Evolutionary conservation across 805 yeast species (phyloP), one percentile per base, ranked within the genome.

Genomic region (Candida wancherniae): DNA sequence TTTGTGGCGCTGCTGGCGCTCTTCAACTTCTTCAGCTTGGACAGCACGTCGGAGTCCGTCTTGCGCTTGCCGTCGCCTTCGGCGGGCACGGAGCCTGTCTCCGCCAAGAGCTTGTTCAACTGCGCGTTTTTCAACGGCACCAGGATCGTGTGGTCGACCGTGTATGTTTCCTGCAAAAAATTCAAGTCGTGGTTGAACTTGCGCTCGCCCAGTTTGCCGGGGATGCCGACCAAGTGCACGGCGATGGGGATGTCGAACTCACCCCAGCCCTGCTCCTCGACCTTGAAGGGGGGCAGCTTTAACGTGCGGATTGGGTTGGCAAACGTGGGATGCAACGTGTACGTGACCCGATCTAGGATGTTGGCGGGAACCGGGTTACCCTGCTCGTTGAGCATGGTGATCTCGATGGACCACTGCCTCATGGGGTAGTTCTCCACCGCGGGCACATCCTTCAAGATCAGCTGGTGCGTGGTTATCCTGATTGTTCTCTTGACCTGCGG

Each of bases 201-300:
- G 40, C 82, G 73, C 57, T 88, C 97, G 28, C 97, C 97, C 33
- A 80, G 83, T 52, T 82, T 84, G 38, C 94, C 97, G 14, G 57
- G 50, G 26, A 65, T 49, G 9, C 71, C 71, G 12, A 80, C 70
- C 26, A 84, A 63, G 39, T 82, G 82, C 24, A 88, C 66, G 19
- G 83, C 71, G 39, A 92, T 79, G 22, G 84, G 84, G 54, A 92
- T 72, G 52, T 88, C 96, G 51, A 90, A 90, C 45, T 90, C 97
- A 56, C 97, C 98, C 97, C 98, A 90, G 30, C 98, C 98, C 63
- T 85, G 80, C 57, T 90, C 98, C 50, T 77, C 84, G 35, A 90
- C 81, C 51, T 63, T 73, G 62, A 88, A 90, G 8, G 98, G 98
- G 7, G 83, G 74, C 50, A 79, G 80, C 51, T 83, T 84, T 53